Evolutionary conservation across 768 basidiomycete species (phyloP).

Genomic region (Filobasidium floriforme): DNA sequence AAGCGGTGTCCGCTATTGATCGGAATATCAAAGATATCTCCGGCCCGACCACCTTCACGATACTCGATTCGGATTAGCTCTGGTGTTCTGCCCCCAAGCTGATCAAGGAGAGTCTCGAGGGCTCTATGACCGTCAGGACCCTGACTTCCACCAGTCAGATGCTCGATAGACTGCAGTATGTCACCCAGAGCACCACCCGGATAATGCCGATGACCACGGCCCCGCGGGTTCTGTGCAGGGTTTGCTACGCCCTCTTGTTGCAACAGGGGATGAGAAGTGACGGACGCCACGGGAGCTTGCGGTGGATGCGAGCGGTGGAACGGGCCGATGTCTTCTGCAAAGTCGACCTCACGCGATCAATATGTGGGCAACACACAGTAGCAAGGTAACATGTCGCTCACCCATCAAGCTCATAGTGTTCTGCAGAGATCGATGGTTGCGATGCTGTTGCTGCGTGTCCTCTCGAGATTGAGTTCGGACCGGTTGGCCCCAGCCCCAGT

Average conservation of each 20-base stretch:
- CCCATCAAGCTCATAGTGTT: conserved; percentile 12
- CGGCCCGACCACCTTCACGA: conserved; percentile 39
- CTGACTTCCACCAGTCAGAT: conserved; percentile 13
- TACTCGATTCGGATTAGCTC: conserved; percentile 74
- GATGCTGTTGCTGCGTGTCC: conserved; percentile 3
- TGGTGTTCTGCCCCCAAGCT: conserved; percentile 45
- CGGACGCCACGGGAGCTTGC: conserved; percentile 7
- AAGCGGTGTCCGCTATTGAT: conserved; percentile 10
- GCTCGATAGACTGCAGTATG: conserved; percentile 15
- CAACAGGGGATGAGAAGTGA: conserved; percentile 19
- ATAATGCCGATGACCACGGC: conserved; percentile 4
- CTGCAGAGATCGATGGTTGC: conserved; percentile 6
- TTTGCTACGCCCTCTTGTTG: conserved; percentile 7
- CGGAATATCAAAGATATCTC: not conserved
- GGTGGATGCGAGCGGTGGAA: conserved; percentile 1
- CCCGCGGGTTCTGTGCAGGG: not conserved
- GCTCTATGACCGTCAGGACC: conserved; percentile 4
- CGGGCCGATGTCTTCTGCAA: not conserved
- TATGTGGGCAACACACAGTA: conserved; percentile 3
- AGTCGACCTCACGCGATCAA: not conserved
- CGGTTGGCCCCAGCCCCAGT: conserved; percentile 29
- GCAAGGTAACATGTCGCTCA: conserved; percentile 1
- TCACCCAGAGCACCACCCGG: conserved; percentile 9
- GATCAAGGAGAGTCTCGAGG: conserved; percentile 9
- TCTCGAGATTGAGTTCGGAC: conserved; percentile 16